Percentiles rank a stretch among this genome's conserved stretches.
Evolutionary conservation across 176 grass and related monocot genomes (phyloP).

Genomic region (Saccharum officinarum): DNA sequence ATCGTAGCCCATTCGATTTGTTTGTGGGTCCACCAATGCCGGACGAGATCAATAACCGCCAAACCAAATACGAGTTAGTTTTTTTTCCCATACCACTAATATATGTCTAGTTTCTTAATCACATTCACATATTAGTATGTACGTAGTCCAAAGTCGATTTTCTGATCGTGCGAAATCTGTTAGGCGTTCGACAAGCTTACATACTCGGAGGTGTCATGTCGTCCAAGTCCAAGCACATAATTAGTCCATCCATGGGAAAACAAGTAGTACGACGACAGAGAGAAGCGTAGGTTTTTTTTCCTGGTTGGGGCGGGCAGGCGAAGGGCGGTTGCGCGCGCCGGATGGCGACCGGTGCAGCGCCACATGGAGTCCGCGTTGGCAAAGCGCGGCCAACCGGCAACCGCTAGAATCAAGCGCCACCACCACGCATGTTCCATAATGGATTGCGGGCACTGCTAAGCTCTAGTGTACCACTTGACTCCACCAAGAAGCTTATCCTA

Average conservation of each 20-base stretch:
- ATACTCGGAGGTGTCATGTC: not conserved
- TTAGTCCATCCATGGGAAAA: not conserved
- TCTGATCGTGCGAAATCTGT: not conserved
- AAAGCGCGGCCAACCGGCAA: not conserved
- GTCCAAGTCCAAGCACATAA: no score
- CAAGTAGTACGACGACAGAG: not conserved
- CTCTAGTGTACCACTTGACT: not conserved
- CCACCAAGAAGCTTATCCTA: not conserved
- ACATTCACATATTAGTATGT: no score
- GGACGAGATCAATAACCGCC: no score
- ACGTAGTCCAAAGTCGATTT: not conserved
- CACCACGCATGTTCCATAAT: conserved; percentile 10
- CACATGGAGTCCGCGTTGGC: conserved; percentile 46
- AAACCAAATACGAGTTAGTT: no score
- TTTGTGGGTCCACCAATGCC: no score
- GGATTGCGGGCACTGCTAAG: not conserved
- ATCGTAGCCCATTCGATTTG: no score
- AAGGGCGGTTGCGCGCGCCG: not conserved
- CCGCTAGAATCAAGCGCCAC: conserved; percentile 6
- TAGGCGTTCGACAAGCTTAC: not conserved
- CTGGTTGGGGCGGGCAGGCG: not conserved
- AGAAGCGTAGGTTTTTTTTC: not conserved
- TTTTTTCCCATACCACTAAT: no score
- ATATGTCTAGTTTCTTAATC: no score
- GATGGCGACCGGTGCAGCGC: not conserved